Conservation (phyloP, 352 stramenopile species). For the Peronosclerospora sorghi region DNA sequence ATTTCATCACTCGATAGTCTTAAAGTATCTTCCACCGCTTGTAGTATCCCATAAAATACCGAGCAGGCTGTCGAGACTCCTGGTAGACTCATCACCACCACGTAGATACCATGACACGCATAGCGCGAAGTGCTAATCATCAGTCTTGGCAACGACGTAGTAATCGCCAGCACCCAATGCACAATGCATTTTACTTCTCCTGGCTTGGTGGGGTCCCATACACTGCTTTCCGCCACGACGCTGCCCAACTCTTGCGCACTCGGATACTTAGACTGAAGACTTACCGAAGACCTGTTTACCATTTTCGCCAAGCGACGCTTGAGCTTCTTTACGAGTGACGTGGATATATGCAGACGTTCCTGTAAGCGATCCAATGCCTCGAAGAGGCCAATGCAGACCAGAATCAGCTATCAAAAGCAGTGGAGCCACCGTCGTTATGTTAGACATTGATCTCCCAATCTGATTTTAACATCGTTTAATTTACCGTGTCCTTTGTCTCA, state of each 20-base stretch:
- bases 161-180: constrained; percentile 50
- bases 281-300: constrained; percentile 40
- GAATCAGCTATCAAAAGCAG: constrained; percentile 36
- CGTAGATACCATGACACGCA: constrained; percentile 58
- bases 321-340: constrained; percentile 61
- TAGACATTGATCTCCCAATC: neutral
- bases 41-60: constrained; percentile 54
- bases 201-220: constrained; percentile 41
- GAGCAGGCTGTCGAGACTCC: constrained; percentile 57
- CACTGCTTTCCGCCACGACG: constrained; percentile 39
- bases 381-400: constrained; percentile 67
- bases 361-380: constrained; percentile 68
- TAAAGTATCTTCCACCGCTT: constrained; percentile 61
- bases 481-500: constrained; percentile 66
- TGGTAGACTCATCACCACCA: constrained; percentile 64
- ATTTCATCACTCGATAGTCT: constrained; percentile 29
- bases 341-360: constrained; percentile 53
- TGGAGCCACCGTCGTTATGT: neutral
- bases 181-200: constrained; percentile 59
- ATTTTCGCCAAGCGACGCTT: constrained; percentile 57
- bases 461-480: constrained; percentile 2
- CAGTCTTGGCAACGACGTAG: constrained; percentile 48
- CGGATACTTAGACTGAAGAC: constrained; percentile 17
- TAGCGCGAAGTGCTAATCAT: constrained; percentile 33
- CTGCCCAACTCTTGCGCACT: constrained; percentile 25